Percentiles rank a stretch among this genome's conserved stretches.
Conservation (phyloP, 2,329 filamentous ascomycete genomes). For the Aspergillus sp. region DNA sequence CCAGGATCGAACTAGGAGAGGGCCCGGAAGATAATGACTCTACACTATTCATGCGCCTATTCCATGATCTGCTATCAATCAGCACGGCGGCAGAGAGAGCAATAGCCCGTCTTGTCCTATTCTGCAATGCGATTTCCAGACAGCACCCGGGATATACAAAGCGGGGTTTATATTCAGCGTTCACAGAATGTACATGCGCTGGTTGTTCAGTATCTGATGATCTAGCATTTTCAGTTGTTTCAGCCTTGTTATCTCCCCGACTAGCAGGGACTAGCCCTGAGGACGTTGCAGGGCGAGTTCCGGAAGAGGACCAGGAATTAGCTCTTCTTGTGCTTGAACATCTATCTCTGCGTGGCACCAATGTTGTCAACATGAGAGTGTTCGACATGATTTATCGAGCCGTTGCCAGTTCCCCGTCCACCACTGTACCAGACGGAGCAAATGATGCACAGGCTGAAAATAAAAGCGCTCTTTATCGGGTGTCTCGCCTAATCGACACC, state of each 20-base stretch:
- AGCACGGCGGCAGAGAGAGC: conserved; percentile 34
- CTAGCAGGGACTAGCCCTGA: conserved; percentile 1
- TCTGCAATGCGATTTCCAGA: conserved; percentile 40
- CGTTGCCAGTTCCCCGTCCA: conserved; percentile 46
- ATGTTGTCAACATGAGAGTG: conserved; percentile 50
- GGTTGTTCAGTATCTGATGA: conserved; percentile 38
- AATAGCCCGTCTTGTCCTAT: conserved; percentile 38
- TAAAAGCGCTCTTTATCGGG: conserved; percentile 10
- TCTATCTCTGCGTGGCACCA: conserved; percentile 44
- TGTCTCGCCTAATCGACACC: conserved; percentile 34
- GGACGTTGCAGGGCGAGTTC: conserved; percentile 17
- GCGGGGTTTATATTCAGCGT: conserved; percentile 32
- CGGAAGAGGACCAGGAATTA: conserved; percentile 34
- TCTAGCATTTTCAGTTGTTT: conserved; percentile 40
- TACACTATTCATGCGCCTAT: conserved; percentile 47
- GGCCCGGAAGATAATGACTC: conserved; percentile 40
- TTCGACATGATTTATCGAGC: conserved; percentile 48
- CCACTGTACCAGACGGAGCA: conserved; percentile 6
- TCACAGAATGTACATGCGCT: conserved; percentile 38
- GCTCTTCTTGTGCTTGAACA: conserved; percentile 46
- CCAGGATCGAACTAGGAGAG: conserved; percentile 38
- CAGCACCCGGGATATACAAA: conserved; percentile 45
- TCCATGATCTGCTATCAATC: conserved; percentile 36
- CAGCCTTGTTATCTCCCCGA: conserved; percentile 37
- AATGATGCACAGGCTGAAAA: background rate